Conservation (phyloP, 345 rosid genomes). For the Linum usitatissimum region DNA sequence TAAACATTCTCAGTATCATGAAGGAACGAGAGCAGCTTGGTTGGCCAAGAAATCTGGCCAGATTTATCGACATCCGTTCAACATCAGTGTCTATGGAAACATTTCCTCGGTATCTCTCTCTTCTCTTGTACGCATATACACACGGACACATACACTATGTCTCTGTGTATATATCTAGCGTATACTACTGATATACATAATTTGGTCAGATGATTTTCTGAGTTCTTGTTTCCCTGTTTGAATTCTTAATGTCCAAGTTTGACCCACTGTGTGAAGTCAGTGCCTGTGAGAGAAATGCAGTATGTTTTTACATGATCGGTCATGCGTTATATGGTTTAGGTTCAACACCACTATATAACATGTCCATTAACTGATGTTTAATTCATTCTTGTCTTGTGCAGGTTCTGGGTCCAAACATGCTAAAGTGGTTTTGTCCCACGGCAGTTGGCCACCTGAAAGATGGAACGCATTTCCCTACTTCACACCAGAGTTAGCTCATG, state of each 20-base stretch:
- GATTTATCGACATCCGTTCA: constrained; percentile 52
- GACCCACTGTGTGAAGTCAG: not conserved
- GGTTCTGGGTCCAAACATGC: constrained; percentile 67
- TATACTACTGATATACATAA: not conserved
- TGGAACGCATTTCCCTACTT: constrained; percentile 41
- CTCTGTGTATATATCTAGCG: not conserved
- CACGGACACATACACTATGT: not conserved
- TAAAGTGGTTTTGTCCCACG: constrained; percentile 71
- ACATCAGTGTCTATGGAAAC: constrained; percentile 48
- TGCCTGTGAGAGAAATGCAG: not conserved
- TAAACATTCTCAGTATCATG: constrained; percentile 41
- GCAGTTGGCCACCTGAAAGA: constrained; percentile 55
- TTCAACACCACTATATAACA: not conserved
- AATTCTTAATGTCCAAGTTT: too few relatives aligned
- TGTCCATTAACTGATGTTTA: not conserved
- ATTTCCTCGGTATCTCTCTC: constrained; percentile 38
- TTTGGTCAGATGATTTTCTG: not conserved
- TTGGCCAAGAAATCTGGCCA: constrained; percentile 84
- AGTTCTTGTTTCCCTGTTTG: not conserved
- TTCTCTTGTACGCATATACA: not conserved
- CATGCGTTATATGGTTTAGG: not conserved
- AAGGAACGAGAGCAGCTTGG: constrained; percentile 60
- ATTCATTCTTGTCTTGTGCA: constrained; percentile 24
- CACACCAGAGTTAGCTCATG: constrained; percentile 27
- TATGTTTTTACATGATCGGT: not conserved